Conservation (phyloP, 1,284 basidiomycete species). For the Ceratobasidium sp. region DNA sequence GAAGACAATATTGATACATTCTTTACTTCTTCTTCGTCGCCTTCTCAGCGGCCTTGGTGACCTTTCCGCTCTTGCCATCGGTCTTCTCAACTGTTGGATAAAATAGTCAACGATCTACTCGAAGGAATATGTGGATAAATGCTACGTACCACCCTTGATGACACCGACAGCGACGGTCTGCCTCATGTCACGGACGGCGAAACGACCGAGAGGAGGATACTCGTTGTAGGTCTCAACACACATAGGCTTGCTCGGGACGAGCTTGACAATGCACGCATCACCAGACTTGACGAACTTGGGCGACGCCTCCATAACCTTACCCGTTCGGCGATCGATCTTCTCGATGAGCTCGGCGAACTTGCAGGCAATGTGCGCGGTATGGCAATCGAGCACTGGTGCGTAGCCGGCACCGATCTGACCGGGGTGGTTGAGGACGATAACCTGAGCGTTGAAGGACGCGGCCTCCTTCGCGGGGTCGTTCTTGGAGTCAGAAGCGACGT, state of each 20-base stretch:
- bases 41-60: conserved; percentile 96
- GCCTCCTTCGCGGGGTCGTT: conserved; percentile 99
- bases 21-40: conserved; percentile 94
- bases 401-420: conserved; percentile 99
- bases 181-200: conserved; percentile 98
- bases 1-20: conserved; percentile 53
- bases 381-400: conserved; percentile 99
- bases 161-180: conserved; percentile 98
- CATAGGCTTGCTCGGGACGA: conserved; percentile 97
- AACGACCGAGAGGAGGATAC: conserved; percentile 99
- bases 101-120: background rate
- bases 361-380: conserved; percentile 99
- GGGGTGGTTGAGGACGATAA: conserved; percentile 99
- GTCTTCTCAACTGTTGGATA: conserved; percentile 80
- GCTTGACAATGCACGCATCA: conserved; percentile 97
- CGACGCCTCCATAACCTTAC: conserved; percentile 86
- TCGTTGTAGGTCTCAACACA: conserved; percentile 94
- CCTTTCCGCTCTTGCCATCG: conserved; percentile 87
- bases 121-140: background rate
- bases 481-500: conserved; percentile 99
- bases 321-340: conserved; percentile 99
- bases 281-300: conserved; percentile 99
- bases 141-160: conserved; percentile 75
- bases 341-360: conserved; percentile 98
- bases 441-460: conserved; percentile 99